Evolutionary conservation across 2,329 filamentous ascomycete genomes (phyloP).

Genomic region (Sporothrix phasma): DNA sequence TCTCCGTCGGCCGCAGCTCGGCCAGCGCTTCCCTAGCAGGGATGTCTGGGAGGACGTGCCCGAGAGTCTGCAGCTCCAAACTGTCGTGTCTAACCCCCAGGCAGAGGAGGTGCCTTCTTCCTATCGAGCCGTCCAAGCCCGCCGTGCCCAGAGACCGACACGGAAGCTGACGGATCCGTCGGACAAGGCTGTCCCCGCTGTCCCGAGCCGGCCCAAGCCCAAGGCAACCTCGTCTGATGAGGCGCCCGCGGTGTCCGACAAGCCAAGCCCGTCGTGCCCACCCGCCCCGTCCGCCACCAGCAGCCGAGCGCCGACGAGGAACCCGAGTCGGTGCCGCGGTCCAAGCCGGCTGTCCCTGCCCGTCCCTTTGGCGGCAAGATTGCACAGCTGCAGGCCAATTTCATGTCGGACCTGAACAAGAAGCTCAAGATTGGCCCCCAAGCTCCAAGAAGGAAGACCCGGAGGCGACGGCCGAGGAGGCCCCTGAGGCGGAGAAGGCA

Average conservation of each 20-base stretch:
- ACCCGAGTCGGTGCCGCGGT: conserved; percentile 40
- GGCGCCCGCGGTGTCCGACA: conserved; percentile 17
- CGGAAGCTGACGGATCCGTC: conserved; percentile 32
- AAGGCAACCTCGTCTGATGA: conserved; percentile 30
- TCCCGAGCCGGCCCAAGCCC: conserved; percentile 47
- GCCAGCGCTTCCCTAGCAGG: conserved; percentile 73
- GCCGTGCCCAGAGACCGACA: conserved; percentile 44
- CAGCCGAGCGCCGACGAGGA: conserved; percentile 34
- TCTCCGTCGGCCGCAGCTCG: conserved; percentile 39
- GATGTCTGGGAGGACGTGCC: conserved; percentile 95
- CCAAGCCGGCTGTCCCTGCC: conserved; percentile 75
- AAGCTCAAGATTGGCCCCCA: conserved; percentile 80
- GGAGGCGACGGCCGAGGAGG: conserved; percentile 41
- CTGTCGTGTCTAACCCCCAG: conserved; percentile 54
- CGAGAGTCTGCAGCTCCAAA: conserved; percentile 69
- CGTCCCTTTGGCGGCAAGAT: conserved; percentile 78
- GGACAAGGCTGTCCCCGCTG: conserved; percentile 31
- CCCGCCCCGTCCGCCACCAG: conserved; percentile 34
- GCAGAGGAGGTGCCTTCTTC: conserved; percentile 38
- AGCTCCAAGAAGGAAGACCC: conserved; percentile 59
- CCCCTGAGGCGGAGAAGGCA: conserved; percentile 56
- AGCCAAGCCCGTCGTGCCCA: not conserved
- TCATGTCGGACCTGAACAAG: conserved; percentile 88
- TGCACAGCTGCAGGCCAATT: conserved; percentile 78
- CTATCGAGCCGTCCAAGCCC: conserved; percentile 43